These are phyloP conservation scores for Termitomyces sp. DNA, from an alignment of 768 basidiomycete genomes.

Conservation along the genomic window DNA sequence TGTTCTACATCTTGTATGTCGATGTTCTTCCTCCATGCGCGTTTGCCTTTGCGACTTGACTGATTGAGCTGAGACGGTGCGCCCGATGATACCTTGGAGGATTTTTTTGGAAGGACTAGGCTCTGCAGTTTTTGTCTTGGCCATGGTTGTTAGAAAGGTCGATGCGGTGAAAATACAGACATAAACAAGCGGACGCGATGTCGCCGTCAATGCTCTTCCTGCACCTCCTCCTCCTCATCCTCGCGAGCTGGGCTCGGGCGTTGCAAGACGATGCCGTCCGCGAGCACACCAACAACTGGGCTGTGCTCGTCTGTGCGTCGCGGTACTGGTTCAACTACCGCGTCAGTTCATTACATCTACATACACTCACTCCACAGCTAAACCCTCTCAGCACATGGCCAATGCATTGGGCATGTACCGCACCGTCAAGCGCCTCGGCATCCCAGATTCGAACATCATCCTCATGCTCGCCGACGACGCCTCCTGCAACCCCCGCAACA, in stretches of 20 bases:
- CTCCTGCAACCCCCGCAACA: conserved; percentile 90
- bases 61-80: conserved; percentile 65
- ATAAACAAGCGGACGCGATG: conserved; percentile 2
- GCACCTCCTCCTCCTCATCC: conserved; percentile 26
- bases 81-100: conserved; percentile 32
- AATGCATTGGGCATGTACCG: conserved; percentile 99
- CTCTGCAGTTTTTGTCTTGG: background rate
- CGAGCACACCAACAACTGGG: conserved; percentile 97
- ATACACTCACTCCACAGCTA: background rate
- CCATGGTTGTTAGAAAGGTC: conserved; percentile 6
- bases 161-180: background rate
- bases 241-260: no score
- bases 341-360: no score
- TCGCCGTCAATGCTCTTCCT: no score
- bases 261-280: conserved; percentile 33
- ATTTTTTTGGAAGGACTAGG: conserved; percentile 7
- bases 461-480: conserved; percentile 98
- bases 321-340: conserved; percentile 99
- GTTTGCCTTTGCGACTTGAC: conserved; percentile 84
- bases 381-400: conserved; percentile 79
- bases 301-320: conserved; percentile 91
- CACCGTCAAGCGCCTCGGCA: conserved; percentile 95
- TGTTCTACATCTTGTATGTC: conserved; percentile 78
- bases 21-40: conserved; percentile 91
- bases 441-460: conserved; percentile 98